Evolutionary conservation across 352 stramenopile genomes (phyloP), one percentile per base, ranked within the genome.

Genomic region (Phytophthora pseudosyringae): DNA sequence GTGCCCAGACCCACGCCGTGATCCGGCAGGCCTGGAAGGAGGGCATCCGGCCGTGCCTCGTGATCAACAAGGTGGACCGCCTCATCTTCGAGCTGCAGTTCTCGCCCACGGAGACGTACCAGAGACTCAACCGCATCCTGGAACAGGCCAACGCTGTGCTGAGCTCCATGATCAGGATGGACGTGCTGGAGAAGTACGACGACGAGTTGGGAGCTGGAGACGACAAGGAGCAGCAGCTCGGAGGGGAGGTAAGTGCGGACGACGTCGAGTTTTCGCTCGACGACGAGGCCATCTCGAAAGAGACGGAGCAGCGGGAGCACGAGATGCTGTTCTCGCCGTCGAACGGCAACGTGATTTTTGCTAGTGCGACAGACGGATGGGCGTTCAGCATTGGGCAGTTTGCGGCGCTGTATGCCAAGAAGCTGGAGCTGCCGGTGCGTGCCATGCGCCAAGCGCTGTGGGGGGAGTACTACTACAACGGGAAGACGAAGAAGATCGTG

Each of bases 1-100:
- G 95, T 69, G 93, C 96, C 2, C 91, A 98, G 65, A 99, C 96
- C 0, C 72, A 77, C 39, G 72, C 72, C 0, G 92, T 99, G 2
- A 81, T 99, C 33, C 85, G 94, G 21, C 94, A 98, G 78, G 97
- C 96, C 29, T 97, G 95, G 80, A 73, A 94, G 31, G 94, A 99
- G 73, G 86, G 97, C 40, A 90, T 99, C 50, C 88, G 94, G 4
- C 93, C 95, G 6, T 96, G 97, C 60, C 83, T 99, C 25, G 91
- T 99, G 15, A 90, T 99, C 60, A 99, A 99, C 75, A 99, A 99
- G 74, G 90, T 99, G 57, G 97, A 99, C 76, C 86, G 97, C 10
- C 75, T 99, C 28, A 96, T 97, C 70, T 90, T 92, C 13, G 93
- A 98, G 73, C 75, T 99, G 26, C 90, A 97, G 54, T 88, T 98